Evolutionary conservation across 768 basidiomycete genomes (phyloP), one percentile per base, ranked within the genome.

Genomic region (Pleurotus pulmonarius): DNA sequence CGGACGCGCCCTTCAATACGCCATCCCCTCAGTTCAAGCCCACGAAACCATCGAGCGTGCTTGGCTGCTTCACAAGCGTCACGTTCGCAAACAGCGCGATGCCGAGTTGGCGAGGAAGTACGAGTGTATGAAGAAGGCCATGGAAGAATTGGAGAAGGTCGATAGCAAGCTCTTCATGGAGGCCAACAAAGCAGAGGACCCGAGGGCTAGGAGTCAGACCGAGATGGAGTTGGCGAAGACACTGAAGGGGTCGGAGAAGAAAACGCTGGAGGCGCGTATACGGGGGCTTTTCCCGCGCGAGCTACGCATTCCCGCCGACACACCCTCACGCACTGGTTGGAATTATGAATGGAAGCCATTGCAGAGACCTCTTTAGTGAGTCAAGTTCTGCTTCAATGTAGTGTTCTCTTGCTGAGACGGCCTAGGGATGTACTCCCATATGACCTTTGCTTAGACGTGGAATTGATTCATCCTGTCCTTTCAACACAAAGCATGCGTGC

Each of bases 11-110:
- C 73, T 98, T 13, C 86, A 90, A 61, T 81, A 80, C 54, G 91
- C 91, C n/a, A 88, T 97, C 51, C 92, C 92, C 11, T 92, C 91
- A 3, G 82, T 79, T 4, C 93, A 96, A 69, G 93, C 91, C 0
- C 92, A 97, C 73, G 83, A 93, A 60, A 97, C 93, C 2, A 94
- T 97, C 53, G 88, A 92, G 61, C 84, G 94, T 29, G 94, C 94
- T 3, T 98, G 90, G 90, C 74, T 86, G 51, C 79, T 98, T 9
- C 85, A 92, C 72, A 79, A 83, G 61, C 82, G 94, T 26, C 86
- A 90, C 64, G 58, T 86, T 39, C 83, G 94, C 41, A 83, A 88
- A 65, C 75, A 78, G 59, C 79, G 89, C 45, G 81, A 86, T 25
- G 83, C 76, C 37, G 89, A 92, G 65, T 67, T 91, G 59, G 73